Base-by-base conservation (phyloP, 2,329 filamentous ascomycete genomes). In the Colletotrichum plurivorum region DNA sequence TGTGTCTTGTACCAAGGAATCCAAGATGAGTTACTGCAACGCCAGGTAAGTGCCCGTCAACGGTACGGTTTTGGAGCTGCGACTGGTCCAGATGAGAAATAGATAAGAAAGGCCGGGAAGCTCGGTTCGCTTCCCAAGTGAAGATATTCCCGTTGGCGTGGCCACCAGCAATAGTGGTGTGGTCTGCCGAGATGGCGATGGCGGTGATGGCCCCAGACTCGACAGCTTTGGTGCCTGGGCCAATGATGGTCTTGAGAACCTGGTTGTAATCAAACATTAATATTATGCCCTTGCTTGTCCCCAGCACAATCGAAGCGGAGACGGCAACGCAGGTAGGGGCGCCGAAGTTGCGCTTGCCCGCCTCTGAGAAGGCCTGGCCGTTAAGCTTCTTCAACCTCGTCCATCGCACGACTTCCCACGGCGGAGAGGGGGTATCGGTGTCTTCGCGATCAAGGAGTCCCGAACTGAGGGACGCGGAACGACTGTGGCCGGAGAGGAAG, bases 391-490 rank as follows among this genome's bases (percentile, higher is more conserved):
- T 93, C 66, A 99, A 83, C 77, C 93, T 96, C 1, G 94, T 98
- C 97, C 97, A 99, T 76, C 95, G 89, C 68, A 99, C 93, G 62
- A 98, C 94, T 76, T 99, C 96, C 97, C 96, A 99, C 2, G 96
- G 96, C 5, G 93, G 90, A 63, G 94, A 90, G 3, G 90, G 87
- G 1, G 90, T 89, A 72, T 95, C 93, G 22, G 87, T 84, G 55
- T 93, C 92, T 59, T 90, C 84, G 51, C 87, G 80, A 67, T 91
- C 90, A 15, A 87, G 77, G 12, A 93, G 80, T 73, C 93, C 90
- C 74, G 93, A 97, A 52, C 88, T 91, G 20, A 94, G 76, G 1
- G 95, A 98, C 1, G 90, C 92, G 74, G 94, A 93, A 63, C 95
- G 91, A 62, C 94, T 97, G 76, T 96, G 93, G 3, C 87, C 80